Base-by-base conservation (phyloP, 352 stramenopile genomes). In the Pythium periplocum region DNA sequence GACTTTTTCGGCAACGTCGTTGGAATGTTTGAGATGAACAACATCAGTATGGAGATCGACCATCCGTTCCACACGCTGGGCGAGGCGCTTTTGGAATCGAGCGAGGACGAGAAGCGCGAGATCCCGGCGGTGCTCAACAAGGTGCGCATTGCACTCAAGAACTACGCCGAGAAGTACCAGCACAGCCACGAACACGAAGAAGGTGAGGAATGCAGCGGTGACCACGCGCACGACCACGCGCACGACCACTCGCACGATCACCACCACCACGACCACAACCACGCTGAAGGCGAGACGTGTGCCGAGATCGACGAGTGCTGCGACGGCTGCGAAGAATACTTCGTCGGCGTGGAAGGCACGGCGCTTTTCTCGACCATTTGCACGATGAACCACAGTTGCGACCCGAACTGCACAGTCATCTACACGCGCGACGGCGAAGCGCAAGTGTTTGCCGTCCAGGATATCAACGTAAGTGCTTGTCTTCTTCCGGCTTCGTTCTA, bases 11-110 rank as follows among this genome's bases (percentile, higher is more conserved):
- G 79, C 8, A 74, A 78, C 35, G 71, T 96, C 48, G 84, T 98
- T 41, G 96, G 95, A 31, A 86, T 96, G 17, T 98, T 98, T 66
- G 94, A 98, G 72, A 96, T 98, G 75, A 98, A 98, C 73, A 96
- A 97, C 57, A 87, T 98, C 38, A 92, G 92, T 45, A 77, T 98
- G 64, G 82, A 97, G 61, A 69, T 90, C 35, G 78, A 90, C 51
- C 80, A 97, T 63, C 80, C 89, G 6, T 87, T 90, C 54, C 73
- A 72, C 26, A 71, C 73, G 3, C 77, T 87, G 7, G 73, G 85
- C 34, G 79, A 90, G 53, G 76, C 88, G 12, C 55, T 90, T n/a
- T 77, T 87, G 37, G 66, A 70, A 9, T 51, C 65, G 3, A 51
- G 70, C 6, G 48, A 65, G 4, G 75, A 86, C 32, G 73, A 83